Percentiles rank a stretch among this genome's conserved stretches.
Evolutionary conservation across 176 grass and related monocot genomes (phyloP).

Genomic region (Coix lacrymajobi): DNA sequence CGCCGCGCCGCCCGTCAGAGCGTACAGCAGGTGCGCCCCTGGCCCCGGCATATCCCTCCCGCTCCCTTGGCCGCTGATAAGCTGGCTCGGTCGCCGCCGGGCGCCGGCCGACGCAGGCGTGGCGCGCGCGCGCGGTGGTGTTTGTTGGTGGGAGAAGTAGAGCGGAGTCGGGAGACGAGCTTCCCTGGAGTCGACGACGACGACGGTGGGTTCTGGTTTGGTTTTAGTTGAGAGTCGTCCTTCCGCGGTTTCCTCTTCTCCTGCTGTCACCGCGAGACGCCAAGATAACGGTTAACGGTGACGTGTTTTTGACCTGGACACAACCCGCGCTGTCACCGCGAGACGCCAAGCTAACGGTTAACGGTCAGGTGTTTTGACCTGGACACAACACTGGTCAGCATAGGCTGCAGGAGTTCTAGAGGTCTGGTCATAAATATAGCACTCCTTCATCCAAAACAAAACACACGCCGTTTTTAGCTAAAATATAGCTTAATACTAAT

Average conservation of each 20-base stretch:
- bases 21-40: conserved; percentile 88
- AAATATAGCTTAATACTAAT: no score
- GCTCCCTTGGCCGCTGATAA: not conserved
- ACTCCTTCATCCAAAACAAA: no score
- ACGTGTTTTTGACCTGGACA: not conserved
- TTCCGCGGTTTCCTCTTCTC: not conserved
- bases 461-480: no score
- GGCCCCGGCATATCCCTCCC: conserved; percentile 82
- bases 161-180: not conserved
- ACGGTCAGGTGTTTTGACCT: conserved; percentile 15
- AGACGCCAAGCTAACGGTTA: not conserved
- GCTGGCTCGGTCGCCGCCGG: not conserved
- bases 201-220: not conserved
- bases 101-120: not conserved
- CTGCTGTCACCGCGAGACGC: not conserved
- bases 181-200: not conserved
- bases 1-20: conserved; percentile 50
- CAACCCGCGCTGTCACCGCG: not conserved
- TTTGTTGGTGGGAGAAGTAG: not conserved
- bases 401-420: not conserved
- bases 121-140: not conserved
- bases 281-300: conserved; percentile 14
- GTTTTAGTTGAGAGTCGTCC: not conserved
- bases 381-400: not conserved
- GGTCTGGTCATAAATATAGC: no score